phyloP scores from a whole-genome alignment of 2,329 filamentous ascomycete species.

The Colletotrichum sp. region DNA sequence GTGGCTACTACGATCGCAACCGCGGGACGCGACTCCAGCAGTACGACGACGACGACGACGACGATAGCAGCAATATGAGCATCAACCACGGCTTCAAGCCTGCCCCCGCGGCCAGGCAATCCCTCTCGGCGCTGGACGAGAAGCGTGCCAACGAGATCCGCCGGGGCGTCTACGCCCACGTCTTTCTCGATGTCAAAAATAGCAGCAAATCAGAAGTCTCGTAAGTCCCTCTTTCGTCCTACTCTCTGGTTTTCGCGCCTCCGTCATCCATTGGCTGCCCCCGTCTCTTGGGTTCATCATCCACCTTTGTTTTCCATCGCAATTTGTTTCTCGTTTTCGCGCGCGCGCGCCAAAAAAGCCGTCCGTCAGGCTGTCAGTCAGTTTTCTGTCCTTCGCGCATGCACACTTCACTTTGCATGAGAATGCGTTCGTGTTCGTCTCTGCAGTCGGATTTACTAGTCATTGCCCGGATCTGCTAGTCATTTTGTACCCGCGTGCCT shows the following conservation, averaged over 20 bases:
- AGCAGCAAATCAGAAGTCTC: slow-evolving; percentile 25
- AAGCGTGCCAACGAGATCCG: slow-evolving; percentile 22
- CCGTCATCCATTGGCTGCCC: neutral
- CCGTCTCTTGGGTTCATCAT: neutral
- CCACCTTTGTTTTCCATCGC: neutral
- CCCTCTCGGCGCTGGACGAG: slow-evolving; percentile 25
- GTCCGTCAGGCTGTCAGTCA: neutral
- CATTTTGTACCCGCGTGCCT: neutral
- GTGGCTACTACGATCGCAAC: neutral
- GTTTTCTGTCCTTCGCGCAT: neutral
- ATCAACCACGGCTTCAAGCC: neutral
- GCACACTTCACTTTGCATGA: neutral
- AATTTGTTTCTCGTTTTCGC: neutral
- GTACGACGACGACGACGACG: neutral
- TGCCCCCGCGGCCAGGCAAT: slow-evolving; percentile 8
- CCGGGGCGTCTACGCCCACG: slow-evolving; percentile 16
- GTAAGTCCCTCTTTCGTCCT: slow-evolving; percentile 23
- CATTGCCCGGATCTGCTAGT: neutral
- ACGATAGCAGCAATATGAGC: neutral
- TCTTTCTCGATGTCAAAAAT: slow-evolving; percentile 24
- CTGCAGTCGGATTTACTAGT: neutral
- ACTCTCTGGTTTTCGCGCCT: neutral
- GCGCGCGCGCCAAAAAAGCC: neutral
- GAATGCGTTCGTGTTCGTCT: neutral
- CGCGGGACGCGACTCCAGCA: neutral